Base-by-base conservation (phyloP, 164 flowering plant genomes). In the Vitis rotundifolia region DNA sequence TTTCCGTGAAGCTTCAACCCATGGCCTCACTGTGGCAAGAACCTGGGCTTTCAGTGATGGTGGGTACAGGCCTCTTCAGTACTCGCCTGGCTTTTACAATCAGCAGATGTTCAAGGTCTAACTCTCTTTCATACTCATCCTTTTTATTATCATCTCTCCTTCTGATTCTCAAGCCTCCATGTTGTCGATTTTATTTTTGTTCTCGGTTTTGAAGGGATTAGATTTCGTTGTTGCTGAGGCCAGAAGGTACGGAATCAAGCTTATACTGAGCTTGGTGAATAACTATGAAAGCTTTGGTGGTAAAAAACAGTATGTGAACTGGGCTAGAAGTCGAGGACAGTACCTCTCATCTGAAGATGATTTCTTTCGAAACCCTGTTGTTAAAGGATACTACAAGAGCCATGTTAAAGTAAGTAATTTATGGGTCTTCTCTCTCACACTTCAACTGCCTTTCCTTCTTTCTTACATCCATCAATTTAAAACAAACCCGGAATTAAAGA, bases 41-140 rank as follows among this genome's bases (percentile, higher is more conserved):
- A 89, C 97, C 70, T 91, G 97, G 97, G 97, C 94, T 73, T 91
- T 89, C 75, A 87, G 85, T 76, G 97, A 91, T 72, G 97, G 89
- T 68, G 94, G 97, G 15, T 82, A 87, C 71, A 78, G 82, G 8
- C 79, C 97, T 56, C 75, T 91, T 9, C 97, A 91, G 73, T 77
- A 47, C 69, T 78, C 89, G 11, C 94, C 94, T 62, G 93, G 97
- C 57, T 75, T 75, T 64, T 91, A 90, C 82, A 86, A 91, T 80
- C 93, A 88, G 59, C 84, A 84, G 53, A 80, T 78, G 83, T 91
- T 88, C 68, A 67, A 86, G 92, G 97, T 89, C 18, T 37, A 37
- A 37, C 44, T 8, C 37, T 61, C 59, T 12, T 56, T 8, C 9
- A n/a, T 15, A 2, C n/a, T 37, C 9, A 10, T 59, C 29, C 11